Evolutionary conservation across 106 monocot genomes (phyloP).

Genomic region (Narthecium ossifragum): DNA sequence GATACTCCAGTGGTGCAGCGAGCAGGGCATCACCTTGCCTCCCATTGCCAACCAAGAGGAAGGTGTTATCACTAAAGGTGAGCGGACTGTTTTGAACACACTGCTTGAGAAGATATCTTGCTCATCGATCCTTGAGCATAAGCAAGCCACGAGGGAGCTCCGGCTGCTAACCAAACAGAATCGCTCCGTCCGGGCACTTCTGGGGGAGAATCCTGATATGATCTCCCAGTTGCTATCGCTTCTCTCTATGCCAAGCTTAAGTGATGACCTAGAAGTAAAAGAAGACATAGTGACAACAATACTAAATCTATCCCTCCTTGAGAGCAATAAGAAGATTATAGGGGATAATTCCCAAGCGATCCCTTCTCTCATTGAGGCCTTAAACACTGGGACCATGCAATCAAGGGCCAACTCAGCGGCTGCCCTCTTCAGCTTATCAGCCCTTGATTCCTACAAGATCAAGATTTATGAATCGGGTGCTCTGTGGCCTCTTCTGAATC

Average conservation of each 20-base stretch:
- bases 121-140: conserved; percentile 26
- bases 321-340: conserved; percentile 65
- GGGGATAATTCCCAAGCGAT: conserved; percentile 49
- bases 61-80: conserved; percentile 25
- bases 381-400: conserved; percentile 44
- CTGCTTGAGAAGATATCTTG: conserved; percentile 48
- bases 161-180: conserved; percentile 51
- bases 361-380: conserved; percentile 48
- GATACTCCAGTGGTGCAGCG: conserved; percentile 69
- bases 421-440: conserved; percentile 76
- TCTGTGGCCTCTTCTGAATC: conserved; percentile 51
- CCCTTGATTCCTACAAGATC: conserved; percentile 70
- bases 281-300: conserved; percentile 80
- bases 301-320: conserved; percentile 77
- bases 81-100: conserved; percentile 24
- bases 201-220: conserved; percentile 49
- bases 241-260: conserved; percentile 20
- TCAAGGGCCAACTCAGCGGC: conserved; percentile 74
- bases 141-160: conserved; percentile 61
- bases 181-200: conserved; percentile 55
- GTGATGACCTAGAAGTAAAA: conserved; percentile 24
- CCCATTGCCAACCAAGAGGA: conserved; percentile 15
- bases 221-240: conserved; percentile 47
- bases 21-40: conserved; percentile 37
- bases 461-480: conserved; percentile 67